These are phyloP conservation scores for Salvia rosmarinus DNA, from an alignment of 257 asterid genomes.

Conservation along the genomic window DNA sequence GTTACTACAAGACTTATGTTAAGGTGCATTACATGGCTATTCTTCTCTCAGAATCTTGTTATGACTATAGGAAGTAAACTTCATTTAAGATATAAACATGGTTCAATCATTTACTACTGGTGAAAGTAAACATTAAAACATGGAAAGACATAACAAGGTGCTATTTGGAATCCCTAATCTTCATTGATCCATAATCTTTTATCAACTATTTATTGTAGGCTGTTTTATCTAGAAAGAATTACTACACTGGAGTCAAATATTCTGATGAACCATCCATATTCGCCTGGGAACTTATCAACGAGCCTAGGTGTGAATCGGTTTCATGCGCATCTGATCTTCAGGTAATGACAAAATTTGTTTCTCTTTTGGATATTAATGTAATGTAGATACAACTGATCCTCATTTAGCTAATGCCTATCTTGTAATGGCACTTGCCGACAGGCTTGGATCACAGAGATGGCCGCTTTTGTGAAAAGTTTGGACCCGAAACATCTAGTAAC, in stretches of 20 bases:
- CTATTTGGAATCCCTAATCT: background rate
- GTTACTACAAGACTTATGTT: constrained; percentile 50
- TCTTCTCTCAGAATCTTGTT: background rate
- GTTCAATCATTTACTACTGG: background rate
- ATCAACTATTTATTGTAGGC: constrained; percentile 36
- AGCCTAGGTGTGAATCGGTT: constrained; percentile 57
- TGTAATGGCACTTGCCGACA: constrained; percentile 15
- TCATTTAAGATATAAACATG: background rate
- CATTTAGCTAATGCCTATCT: background rate
- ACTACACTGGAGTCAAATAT: constrained; percentile 48
- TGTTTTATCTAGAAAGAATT: constrained; percentile 49
- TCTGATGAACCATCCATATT: constrained; percentile 58
- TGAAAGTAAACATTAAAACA: background rate
- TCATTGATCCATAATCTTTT: background rate
- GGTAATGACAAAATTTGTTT: constrained; percentile 28
- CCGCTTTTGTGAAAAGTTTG: constrained; percentile 54
- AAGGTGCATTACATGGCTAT: constrained; percentile 35
- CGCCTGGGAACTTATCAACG: constrained; percentile 72
- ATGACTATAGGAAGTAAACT: background rate
- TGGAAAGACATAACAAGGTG: background rate
- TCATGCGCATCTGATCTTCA: constrained; percentile 55
- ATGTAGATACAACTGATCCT: background rate
- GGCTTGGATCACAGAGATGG: constrained; percentile 64
- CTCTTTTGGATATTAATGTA: background rate
- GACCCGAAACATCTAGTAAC: constrained; percentile 57